phyloP scores from a whole-genome alignment of 352 stramenopile species.

The Globisporangium radiosum region DNA sequence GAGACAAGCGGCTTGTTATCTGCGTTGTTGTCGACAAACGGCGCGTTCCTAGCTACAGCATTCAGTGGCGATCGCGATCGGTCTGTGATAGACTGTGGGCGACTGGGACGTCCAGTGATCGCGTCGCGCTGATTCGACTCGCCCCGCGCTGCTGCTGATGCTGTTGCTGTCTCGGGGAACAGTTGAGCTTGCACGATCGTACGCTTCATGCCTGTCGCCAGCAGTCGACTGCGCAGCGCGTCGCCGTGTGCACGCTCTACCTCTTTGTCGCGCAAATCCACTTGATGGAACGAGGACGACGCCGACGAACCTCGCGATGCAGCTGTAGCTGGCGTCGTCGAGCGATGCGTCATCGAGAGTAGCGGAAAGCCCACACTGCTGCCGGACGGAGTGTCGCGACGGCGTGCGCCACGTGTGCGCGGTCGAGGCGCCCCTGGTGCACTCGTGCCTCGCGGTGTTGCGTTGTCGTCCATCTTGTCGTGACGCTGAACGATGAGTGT shows the following conservation, averaged over 20 bases:
- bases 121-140: constrained; percentile 13
- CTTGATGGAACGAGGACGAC: neutral
- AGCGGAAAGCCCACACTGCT: constrained; percentile 11
- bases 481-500: no score
- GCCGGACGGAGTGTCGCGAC: constrained; percentile 7
- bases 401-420: constrained; percentile 25
- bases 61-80: no score
- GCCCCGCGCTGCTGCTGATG: neutral
- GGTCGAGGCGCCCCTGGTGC: constrained; percentile 16
- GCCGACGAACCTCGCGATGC: neutral
- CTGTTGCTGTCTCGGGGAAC: constrained; percentile 20
- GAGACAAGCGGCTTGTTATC: constrained; percentile 24
- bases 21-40: neutral
- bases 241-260: constrained; percentile 2
- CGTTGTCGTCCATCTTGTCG: constrained; percentile 2
- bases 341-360: constrained; percentile 7
- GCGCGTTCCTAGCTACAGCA: no score
- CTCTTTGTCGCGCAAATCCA: constrained; percentile 6
- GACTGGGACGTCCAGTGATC: neutral
- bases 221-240: constrained; percentile 36
- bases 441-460: neutral
- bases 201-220: constrained; percentile 50
- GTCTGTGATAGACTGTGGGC: neutral
- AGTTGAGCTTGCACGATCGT: constrained; percentile 50
- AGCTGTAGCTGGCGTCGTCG: neutral